These are phyloP conservation scores for Durio zibethinus DNA, from an alignment of 345 rosid genomes.

Conservation along the genomic window DNA sequence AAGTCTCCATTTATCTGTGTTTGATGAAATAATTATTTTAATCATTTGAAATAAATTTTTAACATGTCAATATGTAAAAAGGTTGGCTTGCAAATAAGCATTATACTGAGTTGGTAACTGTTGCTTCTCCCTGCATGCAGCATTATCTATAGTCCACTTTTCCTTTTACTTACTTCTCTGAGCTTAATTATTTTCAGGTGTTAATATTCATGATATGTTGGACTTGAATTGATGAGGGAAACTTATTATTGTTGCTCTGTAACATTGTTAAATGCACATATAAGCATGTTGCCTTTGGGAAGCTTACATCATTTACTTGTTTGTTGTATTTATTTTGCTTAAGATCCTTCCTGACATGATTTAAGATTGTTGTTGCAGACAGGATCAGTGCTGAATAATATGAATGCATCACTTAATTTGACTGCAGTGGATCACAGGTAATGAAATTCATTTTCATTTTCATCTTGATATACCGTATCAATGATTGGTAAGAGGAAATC, in stretches of 20 bases:
- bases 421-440: constrained; percentile 42
- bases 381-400: constrained; percentile 32
- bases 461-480: neutral
- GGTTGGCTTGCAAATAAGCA: neutral
- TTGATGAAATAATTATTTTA: neutral
- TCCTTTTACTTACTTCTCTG: neutral
- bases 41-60: neutral
- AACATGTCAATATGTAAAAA: neutral
- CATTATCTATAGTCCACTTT: neutral
- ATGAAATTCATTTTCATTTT: neutral
- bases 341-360: constrained; percentile 2
- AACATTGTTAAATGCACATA: neutral
- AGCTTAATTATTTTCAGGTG: neutral
- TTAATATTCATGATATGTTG: neutral
- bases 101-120: neutral
- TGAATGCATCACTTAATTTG: constrained; percentile 16
- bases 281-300: neutral
- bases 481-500: neutral
- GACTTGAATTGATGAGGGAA: constrained; percentile 3
- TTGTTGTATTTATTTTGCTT: neutral
- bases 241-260: neutral
- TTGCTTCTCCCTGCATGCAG: neutral
- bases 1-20: neutral
- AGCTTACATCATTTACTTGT: neutral
- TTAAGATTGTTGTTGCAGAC: constrained; percentile 26